Base-by-base conservation (phyloP, 1,284 basidiomycete species). In the Phellinidium pouzarii region DNA sequence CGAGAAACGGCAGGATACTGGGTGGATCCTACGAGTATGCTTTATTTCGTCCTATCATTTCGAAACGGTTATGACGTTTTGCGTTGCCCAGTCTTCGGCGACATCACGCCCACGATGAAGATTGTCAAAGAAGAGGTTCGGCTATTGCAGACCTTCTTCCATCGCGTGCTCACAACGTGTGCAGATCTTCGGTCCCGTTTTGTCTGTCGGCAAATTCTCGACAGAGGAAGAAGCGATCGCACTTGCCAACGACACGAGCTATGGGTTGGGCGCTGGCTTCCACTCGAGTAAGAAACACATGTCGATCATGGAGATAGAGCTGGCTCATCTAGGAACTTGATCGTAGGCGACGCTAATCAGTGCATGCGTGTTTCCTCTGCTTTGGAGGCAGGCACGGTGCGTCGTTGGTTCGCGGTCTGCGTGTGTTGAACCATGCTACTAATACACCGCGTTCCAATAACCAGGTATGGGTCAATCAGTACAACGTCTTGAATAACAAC, bases 381-480 rank as follows among this genome's bases (percentile, higher is more conserved):
- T 27, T 72, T 96, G 38, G 85, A 93, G 62, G 91, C 93, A 19
- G 92, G 93, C 58, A 88, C 86, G 44, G 87, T 88, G 65, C 67
- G 80, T 66, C 36, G 34, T 9, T 3, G 19, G n/a, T 8, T 12
- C 43, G 12, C 14, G 43, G 17, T 12, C 7, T 17, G 43, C 43
- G 23, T 31, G 26, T 12, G 23, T 34, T 6, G 7, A 46, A 27
- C 49, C 22, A 49, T 44, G 14, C 41, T 20, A 20, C 41, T 12
- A 27, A 23, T n/a, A n/a, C 29, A n/a, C 34, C 42, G 25, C 50
- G 40, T 26, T 43, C n/a, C 19, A 26, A 20, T 19, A 25, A 20
- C 23, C 57, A 87, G 85, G 82, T 93, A 29, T 94, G 91, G 91
- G 76, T 91, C 55, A 95, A 94, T 68, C 84, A 91, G 65, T 95